A percentile compares a stretch with the other conserved stretches of the same genome.
Evolutionary conservation across 805 yeast genomes (phyloP).

Genomic region (Candida vartiovaarae): DNA sequence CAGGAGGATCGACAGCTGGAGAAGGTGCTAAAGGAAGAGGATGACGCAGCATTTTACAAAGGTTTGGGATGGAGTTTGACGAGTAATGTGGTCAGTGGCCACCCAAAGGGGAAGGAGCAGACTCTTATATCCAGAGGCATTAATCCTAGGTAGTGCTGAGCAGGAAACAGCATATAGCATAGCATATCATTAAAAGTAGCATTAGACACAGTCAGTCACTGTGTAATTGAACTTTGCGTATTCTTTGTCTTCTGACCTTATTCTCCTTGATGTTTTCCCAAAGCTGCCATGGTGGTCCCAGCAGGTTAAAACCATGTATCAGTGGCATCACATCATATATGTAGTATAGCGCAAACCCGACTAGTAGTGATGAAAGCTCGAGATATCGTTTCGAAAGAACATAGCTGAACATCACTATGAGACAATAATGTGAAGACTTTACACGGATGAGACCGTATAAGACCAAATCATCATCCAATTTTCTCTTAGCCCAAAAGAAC

Average conservation of each 20-base stretch:
- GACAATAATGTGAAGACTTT: constrained; percentile 13
- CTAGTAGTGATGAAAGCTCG: constrained; percentile 6
- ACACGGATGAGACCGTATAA: constrained; percentile 11
- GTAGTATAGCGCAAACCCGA: constrained; percentile 19
- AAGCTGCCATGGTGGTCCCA: constrained; percentile 18
- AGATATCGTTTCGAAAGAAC: not conserved
- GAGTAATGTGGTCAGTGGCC: too few relatives aligned
- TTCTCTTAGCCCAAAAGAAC: constrained; percentile 16
- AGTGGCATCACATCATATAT: constrained; percentile 14
- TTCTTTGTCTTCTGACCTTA: not conserved
- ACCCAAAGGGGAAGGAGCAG: too few relatives aligned
- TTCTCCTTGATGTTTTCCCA: not conserved
- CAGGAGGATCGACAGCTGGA: constrained; percentile 7
- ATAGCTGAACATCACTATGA: not conserved
- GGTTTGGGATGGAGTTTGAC: too few relatives aligned
- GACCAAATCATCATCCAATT: constrained; percentile 10
- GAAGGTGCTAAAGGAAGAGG: constrained; percentile 3
- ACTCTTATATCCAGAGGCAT: too few relatives aligned
- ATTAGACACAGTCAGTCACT: too few relatives aligned
- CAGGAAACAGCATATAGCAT: too few relatives aligned
- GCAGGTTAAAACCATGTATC: constrained; percentile 16
- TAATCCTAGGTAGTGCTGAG: too few relatives aligned
- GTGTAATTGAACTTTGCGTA: not conserved
- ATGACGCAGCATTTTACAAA: too few relatives aligned
- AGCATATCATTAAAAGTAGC: too few relatives aligned